Evolutionary conservation across 805 yeast species (phyloP), one percentile per base, ranked within the genome.

Genomic region (Wickerhamiella shivajii): DNA sequence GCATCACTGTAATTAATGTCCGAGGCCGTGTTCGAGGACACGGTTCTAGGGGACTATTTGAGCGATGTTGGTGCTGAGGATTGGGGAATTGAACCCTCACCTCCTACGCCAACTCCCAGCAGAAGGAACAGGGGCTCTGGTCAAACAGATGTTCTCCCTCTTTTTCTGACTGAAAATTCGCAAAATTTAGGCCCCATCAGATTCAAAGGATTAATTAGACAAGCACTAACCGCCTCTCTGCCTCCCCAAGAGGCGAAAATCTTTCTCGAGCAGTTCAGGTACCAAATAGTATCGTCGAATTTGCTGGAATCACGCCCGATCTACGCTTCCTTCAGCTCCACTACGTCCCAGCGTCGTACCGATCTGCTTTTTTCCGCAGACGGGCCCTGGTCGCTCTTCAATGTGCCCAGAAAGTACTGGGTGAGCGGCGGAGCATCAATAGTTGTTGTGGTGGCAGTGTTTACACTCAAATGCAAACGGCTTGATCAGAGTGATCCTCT

Each of bases 211-310:
- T 29, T 50, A 24, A 18, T 54, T 2, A 38, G 46, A 9, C 37
- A 29, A 14, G 54, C 57, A 4, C 36, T 55, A 17, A 37, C 40
- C 29, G 37, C 51, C 23, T 34, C 31, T 9, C 45, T 55, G 3
- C 39, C 44, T 2, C 25, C 24, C 6, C 39, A 31, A 13, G 64
- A 59, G 37, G 52, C 49, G 11, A 27, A 39, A 17, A 38, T 47
- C 27, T 70, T 69, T 42, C 41, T 57, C 18, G 76, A 71, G 37
- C 68, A 68, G 40, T 66, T 69, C 41, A 59, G 68, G 29, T 71
- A 69, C 44, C 48, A 57, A 3, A 46, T 70, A 2, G 59, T 69
- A 5, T 61, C 71, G 3, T 65, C 71, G 6, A 66, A 61, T 34
- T 49, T 69, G 13, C 46, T 70, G 21, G 64, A 63, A 35, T 64